phyloP scores from a whole-genome alignment of 306 rosid species.

The Ammopiptanthus mongolicus region DNA sequence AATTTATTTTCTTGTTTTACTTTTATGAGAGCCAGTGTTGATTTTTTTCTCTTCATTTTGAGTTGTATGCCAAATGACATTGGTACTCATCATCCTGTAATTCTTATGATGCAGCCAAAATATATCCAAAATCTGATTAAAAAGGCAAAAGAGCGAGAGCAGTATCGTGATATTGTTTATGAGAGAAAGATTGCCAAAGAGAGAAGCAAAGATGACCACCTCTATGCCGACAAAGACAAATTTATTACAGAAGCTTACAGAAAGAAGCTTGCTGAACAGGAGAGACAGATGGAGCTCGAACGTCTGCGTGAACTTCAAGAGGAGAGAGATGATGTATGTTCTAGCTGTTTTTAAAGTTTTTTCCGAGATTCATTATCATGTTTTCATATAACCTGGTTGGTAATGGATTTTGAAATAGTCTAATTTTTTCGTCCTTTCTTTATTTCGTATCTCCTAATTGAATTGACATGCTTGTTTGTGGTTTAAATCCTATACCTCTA shows the following conservation, averaged over 20 bases:
- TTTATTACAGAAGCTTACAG: conserved; percentile 78
- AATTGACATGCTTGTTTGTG: background rate
- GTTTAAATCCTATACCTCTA: background rate
- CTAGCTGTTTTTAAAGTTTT: background rate
- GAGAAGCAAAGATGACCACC: conserved; percentile 83
- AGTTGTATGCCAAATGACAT: background rate
- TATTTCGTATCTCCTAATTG: background rate
- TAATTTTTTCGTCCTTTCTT: background rate
- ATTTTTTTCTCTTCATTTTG: background rate
- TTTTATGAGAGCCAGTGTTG: background rate
- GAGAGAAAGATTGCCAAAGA: conserved; percentile 84
- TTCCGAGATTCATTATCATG: background rate
- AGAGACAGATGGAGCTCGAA: conserved; percentile 77
- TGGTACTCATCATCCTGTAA: background rate
- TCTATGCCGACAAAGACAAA: conserved; percentile 77
- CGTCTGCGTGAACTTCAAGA: conserved; percentile 60
- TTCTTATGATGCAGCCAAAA: conserved; percentile 60
- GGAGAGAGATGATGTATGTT: conserved; percentile 80
- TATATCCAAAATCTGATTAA: conserved; percentile 56
- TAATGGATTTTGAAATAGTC: background rate
- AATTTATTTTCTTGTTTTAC: background rate
- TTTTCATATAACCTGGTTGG: conserved; percentile 1
- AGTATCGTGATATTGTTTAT: conserved; percentile 63
- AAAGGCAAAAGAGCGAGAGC: conserved; percentile 63
- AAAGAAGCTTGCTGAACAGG: conserved; percentile 76